Percentiles rank a stretch among this genome's conserved stretches.
Conservation (phyloP, 495 filamentous ascomycete genomes). For the Trichoderma gamsii region DNA sequence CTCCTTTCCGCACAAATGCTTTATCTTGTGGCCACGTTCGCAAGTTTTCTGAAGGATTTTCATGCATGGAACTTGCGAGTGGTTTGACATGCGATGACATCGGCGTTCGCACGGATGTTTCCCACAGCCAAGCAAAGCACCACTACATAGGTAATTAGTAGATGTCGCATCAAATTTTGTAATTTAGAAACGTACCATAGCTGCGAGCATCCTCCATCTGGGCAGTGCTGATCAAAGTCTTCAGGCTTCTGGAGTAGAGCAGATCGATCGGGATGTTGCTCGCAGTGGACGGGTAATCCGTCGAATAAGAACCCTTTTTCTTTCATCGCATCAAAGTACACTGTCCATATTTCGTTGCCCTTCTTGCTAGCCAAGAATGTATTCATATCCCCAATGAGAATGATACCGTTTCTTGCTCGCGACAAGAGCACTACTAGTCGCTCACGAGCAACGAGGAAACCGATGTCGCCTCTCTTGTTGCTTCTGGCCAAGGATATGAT, state of each 20-base stretch:
- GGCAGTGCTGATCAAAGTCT: constrained; percentile 57
- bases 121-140: constrained; percentile 53
- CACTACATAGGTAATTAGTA: constrained; percentile 31
- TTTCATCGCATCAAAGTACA: constrained; percentile 55
- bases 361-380: constrained; percentile 62
- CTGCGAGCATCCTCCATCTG: constrained; percentile 67
- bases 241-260: constrained; percentile 38
- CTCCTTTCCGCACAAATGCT: constrained; percentile 29
- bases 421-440: constrained; percentile 69
- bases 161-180: not conserved
- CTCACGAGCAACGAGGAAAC: constrained; percentile 66
- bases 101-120: constrained; percentile 53
- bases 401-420: constrained; percentile 57
- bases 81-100: constrained; percentile 62
- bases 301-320: constrained; percentile 53
- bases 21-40: constrained; percentile 43
- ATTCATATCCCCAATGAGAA: constrained; percentile 65
- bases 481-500: constrained; percentile 62
- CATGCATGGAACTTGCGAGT: constrained; percentile 57
- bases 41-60: constrained; percentile 45
- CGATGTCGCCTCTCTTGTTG: constrained; percentile 58
- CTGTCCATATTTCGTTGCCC: constrained; percentile 51
- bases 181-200: constrained; percentile 49
- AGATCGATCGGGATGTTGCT: constrained; percentile 52
- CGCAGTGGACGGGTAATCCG: constrained; percentile 64